A percentile compares a stretch with the other conserved stretches of the same genome.
phyloP scores from a whole-genome alignment of 164 flowering plant species.

The Macadamia tetraphylla region DNA sequence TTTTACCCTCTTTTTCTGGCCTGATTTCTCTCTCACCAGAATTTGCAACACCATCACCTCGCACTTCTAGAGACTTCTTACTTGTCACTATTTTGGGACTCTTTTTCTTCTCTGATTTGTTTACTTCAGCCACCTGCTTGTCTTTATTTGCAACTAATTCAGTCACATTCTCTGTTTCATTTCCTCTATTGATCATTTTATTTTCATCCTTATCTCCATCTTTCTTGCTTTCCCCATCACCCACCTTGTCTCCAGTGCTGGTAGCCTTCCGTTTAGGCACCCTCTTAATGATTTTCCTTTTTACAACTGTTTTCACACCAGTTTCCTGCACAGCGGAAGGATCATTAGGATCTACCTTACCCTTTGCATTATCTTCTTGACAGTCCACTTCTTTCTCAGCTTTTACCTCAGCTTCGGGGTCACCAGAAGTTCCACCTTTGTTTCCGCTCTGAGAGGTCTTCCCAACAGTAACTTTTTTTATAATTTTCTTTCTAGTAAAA shows the following conservation, averaged over 20 bases:
- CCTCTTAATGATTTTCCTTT: conserved; percentile 62
- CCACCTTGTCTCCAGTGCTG: conserved; percentile 18
- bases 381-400: conserved; percentile 19
- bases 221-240: conserved; percentile 19
- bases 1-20: conserved; percentile 27
- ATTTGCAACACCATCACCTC: conserved; percentile 11
- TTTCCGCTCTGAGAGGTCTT: conserved; percentile 16
- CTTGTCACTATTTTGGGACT: conserved; percentile 17
- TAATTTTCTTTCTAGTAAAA: conserved; percentile 23
- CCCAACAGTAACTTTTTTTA: conserved; percentile 36
- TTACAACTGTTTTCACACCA: conserved; percentile 36
- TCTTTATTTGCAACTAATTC: conserved; percentile 20
- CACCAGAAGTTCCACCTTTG: conserved; percentile 6
- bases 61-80: conserved; percentile 18
- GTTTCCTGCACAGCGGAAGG: conserved; percentile 25
- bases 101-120: conserved; percentile 23
- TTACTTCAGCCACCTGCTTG: conserved; percentile 14
- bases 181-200: conserved; percentile 18
- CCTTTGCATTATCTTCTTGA: too few relatives aligned
- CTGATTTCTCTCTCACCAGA: conserved; percentile 26
- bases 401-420: conserved; percentile 22
- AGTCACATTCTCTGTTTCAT: conserved; percentile 14
- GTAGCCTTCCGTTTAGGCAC: conserved; percentile 46
- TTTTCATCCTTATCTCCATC: conserved; percentile 22
- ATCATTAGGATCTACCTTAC: neutral